These are phyloP conservation scores for Lichina pygmaea DNA, from an alignment of 495 filamentous ascomycete genomes.

Conservation along the genomic window DNA sequence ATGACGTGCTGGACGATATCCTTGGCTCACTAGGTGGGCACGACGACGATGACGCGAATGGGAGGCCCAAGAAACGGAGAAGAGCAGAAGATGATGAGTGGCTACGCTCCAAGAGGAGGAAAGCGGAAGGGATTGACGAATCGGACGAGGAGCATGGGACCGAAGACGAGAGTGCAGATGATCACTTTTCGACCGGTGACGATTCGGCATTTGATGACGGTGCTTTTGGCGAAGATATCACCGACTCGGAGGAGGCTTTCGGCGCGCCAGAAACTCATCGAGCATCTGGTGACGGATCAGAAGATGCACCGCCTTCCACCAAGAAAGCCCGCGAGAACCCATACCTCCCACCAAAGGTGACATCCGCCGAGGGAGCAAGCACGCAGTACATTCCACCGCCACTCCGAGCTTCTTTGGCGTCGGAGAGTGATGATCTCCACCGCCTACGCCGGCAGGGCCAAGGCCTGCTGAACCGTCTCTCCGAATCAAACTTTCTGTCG, in stretches of 20 bases:
- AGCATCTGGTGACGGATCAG: slow-evolving; percentile 3
- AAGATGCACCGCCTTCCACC: slow-evolving; percentile 13
- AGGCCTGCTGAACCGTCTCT: slow-evolving; percentile 75
- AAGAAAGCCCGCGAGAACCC: slow-evolving; percentile 29
- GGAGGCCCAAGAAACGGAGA: slow-evolving; percentile 20
- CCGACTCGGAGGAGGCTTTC: slow-evolving; percentile 6
- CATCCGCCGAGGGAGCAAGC: slow-evolving; percentile 8
- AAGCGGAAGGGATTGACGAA: slow-evolving; percentile 20
- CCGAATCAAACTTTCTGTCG: slow-evolving; percentile 61
- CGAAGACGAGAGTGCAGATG: slow-evolving; percentile 1
- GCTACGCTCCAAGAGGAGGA: slow-evolving; percentile 38
- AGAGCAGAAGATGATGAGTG: slow-evolving; percentile 22
- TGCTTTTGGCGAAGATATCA: slow-evolving; percentile 8
- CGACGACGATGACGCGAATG: slow-evolving; percentile 15
- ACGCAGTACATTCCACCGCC: slow-evolving; percentile 77
- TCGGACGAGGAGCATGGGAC: slow-evolving; percentile 10
- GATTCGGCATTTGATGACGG: slow-evolving; percentile 7
- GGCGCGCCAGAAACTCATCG: not conserved
- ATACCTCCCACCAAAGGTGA: slow-evolving; percentile 24
- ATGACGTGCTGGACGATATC: slow-evolving; percentile 41
- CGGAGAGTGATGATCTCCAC: slow-evolving; percentile 36
- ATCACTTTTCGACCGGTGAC: slow-evolving; percentile 4
- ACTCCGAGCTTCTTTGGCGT: slow-evolving; percentile 31
- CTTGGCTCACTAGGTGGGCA: slow-evolving; percentile 25
- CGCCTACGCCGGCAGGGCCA: slow-evolving; percentile 56